Conservation (phyloP, 176 grass and related monocot genomes). For the Triticum turgidum region DNA sequence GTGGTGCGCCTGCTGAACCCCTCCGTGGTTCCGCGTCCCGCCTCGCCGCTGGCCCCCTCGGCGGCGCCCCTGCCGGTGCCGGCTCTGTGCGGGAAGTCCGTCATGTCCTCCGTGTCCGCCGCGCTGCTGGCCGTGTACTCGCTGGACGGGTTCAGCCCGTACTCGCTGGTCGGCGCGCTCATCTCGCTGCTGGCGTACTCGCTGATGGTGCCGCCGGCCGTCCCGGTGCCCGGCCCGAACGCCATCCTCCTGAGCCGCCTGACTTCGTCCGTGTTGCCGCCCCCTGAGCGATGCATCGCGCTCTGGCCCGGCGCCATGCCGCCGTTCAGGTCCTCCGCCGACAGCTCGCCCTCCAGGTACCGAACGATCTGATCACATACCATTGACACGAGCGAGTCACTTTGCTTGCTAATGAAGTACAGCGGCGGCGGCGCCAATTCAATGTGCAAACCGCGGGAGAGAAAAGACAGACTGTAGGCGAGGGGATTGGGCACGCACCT, state of each 20-base stretch:
- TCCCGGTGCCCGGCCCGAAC: conserved; percentile 41
- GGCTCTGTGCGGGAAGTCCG: neutral
- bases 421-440: neutral
- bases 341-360: conserved; percentile 86
- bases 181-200: conserved; percentile 66
- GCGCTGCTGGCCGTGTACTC: conserved; percentile 47
- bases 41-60: neutral
- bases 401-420: neutral
- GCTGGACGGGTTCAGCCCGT: conserved; percentile 39
- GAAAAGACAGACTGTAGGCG: neutral
- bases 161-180: conserved; percentile 68
- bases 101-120: conserved; percentile 40
- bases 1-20: conserved; percentile 35
- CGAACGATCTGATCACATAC: conserved; percentile 58
- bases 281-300: conserved; percentile 36
- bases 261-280: conserved; percentile 43
- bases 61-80: neutral
- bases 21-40: conserved; percentile 3
- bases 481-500: conserved; percentile 38
- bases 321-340: conserved; percentile 72
- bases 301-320: conserved; percentile 70
- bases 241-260: conserved; percentile 59
- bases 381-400: neutral
- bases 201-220: conserved; percentile 34
- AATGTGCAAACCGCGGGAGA: neutral